Percentiles rank a stretch among this genome's conserved stretches.
Conservation (phyloP, 371 early-diverging fungal genomes). For the Syncephalastrum sp. region DNA sequence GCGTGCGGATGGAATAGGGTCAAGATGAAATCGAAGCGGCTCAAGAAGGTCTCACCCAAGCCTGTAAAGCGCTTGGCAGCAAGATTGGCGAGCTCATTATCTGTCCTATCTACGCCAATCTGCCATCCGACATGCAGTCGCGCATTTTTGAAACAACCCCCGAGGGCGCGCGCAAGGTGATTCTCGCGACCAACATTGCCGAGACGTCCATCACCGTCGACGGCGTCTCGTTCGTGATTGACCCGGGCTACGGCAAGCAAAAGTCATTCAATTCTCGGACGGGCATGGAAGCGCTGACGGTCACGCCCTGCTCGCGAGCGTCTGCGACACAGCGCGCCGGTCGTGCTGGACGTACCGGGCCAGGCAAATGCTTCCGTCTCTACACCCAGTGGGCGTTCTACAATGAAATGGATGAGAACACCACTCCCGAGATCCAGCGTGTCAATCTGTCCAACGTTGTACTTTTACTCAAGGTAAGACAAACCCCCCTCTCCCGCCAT, state of each 20-base stretch:
- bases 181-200: slow-evolving; percentile 99
- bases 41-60: slow-evolving; percentile 79
- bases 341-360: slow-evolving; percentile 96
- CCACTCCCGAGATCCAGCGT: slow-evolving; percentile 95
- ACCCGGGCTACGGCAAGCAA: slow-evolving; percentile 96
- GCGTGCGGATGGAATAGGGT: slow-evolving; percentile 48
- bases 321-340: slow-evolving; percentile 98
- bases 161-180: slow-evolving; percentile 92
- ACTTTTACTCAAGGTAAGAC: slow-evolving; percentile 79
- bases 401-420: slow-evolving; percentile 93
- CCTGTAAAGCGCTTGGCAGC: slow-evolving; percentile 82
- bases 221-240: slow-evolving; percentile 81
- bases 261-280: slow-evolving; percentile 92
- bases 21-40: slow-evolving; percentile 99
- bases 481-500: no score
- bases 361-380: slow-evolving; percentile 98
- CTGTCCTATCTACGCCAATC: slow-evolving; percentile 93
- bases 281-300: slow-evolving; percentile 95
- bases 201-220: slow-evolving; percentile 99
- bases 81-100: slow-evolving; percentile 90
- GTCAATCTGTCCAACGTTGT: slow-evolving; percentile 93
- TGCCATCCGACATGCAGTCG: slow-evolving; percentile 91
- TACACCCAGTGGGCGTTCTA: slow-evolving; percentile 95
- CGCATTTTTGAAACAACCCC: slow-evolving; percentile 98
- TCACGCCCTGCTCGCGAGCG: slow-evolving; percentile 93